Evolutionary conservation across 2,329 filamentous ascomycete species (phyloP), one percentile per base, ranked within the genome.

Genomic region (Fusarium sacchari): DNA sequence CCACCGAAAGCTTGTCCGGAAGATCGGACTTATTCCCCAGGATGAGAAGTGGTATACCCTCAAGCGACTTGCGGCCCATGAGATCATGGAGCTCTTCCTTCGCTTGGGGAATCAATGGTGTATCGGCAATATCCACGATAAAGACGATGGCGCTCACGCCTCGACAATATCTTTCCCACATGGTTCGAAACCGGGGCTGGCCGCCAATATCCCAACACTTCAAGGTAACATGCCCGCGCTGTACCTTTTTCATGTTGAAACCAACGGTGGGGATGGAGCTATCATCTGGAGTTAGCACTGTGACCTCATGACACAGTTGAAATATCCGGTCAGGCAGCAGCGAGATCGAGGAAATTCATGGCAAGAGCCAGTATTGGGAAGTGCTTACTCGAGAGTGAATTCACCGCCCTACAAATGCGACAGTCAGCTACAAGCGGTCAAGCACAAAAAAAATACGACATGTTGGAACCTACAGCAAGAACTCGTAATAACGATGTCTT

Each of bases 151-250:
- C 96, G 84, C 97, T 97, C 77, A 98, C 96, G 59, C 95, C 96
- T 73, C 95, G 94, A 84, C 96, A 98, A 83, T 99, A 99, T 80
- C 96, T 89, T 87, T 99, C 96, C 96, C 96, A 99, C 96, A 99
- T 99, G 77, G 94, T 94, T 80, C 96, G 93, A 86, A 98, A 99
- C 75, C 96, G 91, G 78, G 96, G 96, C 85, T 99, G 96, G 60
- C 96, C 96, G 77, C 96, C 96, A 74, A 99, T 91, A 86, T 99
- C 96, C 96, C 96, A 99, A 84, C 96, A 99, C 85, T 98, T 98
- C 80, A 99, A 88, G 78, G 96, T 97, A 82, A 99, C 96, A 89
- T 98, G 96, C 78, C 96, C 96, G 81, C 96, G 96, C 85, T 98
- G 95, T 78, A 99, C 95, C 77, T 93, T 92, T 88, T 98, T 98